Base-by-base conservation (phyloP, 129 eudicot genomes). In the Scalesia atractyloides region DNA sequence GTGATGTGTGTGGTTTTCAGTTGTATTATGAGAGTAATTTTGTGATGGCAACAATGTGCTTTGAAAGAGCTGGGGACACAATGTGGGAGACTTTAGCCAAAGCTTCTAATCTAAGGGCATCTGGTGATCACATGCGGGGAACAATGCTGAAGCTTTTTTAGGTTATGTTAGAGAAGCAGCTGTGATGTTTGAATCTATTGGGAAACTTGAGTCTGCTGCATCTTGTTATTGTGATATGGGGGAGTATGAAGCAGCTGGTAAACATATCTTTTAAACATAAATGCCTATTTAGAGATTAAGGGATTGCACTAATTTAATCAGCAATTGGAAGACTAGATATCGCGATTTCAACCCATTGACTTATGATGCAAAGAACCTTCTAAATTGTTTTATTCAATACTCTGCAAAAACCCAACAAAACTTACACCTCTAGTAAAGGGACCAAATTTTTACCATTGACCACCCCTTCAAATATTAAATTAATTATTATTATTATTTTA, bases 31-130 rank as follows among this genome's bases (percentile, higher is more conserved):
- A 86, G 82, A 57, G 76, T 9, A 91, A 91, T 54, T 91, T 76
- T 74, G 96, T 80, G 77, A 85, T 88, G 93, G 97, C 97, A 52
- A 82, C 84, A 2, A 79, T 91, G 96, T 91, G 97, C 70, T 91
- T 91, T 52, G 96, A 91, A 66, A 83, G 86, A 74, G 91, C 97
- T 0, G 93, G 96, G 46, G 97, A 91, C 17, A 68, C 2, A 43
- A 70, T 47, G 26, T 88, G 96, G 96, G 96, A 83, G 60, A 84
- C 72, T 58, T 68, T 81, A 74, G 87, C 96, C 9, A 91, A 84
- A 67, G 97, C 97, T 46, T 75, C 84, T 66, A 81, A 89, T 20
- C 84, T 86, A 11, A 76, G 82, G 73, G 85, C 90, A 73, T 39
- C 76, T 47, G 90, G 91, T 66, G 89, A 80, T 9, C 81, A 77